Percentiles rank a stretch among this genome's conserved stretches.
Conservation (phyloP, 2,329 filamentous ascomycete genomes). For the Ascochyta fabae region DNA sequence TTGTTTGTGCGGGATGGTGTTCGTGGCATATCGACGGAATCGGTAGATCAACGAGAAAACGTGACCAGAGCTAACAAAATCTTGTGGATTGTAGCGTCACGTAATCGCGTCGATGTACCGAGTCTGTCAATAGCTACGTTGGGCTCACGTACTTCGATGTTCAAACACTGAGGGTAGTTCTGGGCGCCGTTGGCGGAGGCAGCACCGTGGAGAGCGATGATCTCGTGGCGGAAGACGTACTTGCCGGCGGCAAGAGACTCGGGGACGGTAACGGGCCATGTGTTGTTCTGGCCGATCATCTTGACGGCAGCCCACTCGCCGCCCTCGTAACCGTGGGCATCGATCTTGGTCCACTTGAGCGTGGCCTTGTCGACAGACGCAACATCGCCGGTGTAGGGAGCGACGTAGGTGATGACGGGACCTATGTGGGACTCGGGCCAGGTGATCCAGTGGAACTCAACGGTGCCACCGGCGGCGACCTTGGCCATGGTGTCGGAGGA, state of each 20-base stretch:
- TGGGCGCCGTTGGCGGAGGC: constrained; percentile 57
- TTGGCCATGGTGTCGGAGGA: constrained; percentile 54
- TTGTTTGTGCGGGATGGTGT: too few species aligned
- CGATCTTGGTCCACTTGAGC: constrained; percentile 50
- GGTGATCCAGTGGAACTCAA: constrained; percentile 61
- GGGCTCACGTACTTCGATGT: constrained; percentile 47
- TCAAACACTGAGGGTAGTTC: constrained; percentile 58
- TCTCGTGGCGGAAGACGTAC: constrained; percentile 65
- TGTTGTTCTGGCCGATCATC: constrained; percentile 57
- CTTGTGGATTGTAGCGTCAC: too few species aligned
- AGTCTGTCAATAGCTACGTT: too few species aligned
- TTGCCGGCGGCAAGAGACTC: constrained; percentile 54
- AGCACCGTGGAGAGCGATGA: constrained; percentile 58
- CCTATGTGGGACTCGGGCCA: constrained; percentile 49
- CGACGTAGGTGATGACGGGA: constrained; percentile 50
- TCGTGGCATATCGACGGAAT: too few species aligned
- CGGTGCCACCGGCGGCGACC: constrained; percentile 65
- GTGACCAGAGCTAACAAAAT: too few species aligned
- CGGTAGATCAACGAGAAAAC: too few species aligned
- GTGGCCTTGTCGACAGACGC: constrained; percentile 43
- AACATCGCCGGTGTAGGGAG: constrained; percentile 41
- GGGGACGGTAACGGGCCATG: constrained; percentile 56
- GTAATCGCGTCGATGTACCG: too few species aligned
- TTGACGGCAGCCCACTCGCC: constrained; percentile 48
- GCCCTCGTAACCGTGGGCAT: constrained; percentile 39